phyloP scores from a whole-genome alignment of 108 stramenopile species.

The Pseudonitzschia pungens region DNA sequence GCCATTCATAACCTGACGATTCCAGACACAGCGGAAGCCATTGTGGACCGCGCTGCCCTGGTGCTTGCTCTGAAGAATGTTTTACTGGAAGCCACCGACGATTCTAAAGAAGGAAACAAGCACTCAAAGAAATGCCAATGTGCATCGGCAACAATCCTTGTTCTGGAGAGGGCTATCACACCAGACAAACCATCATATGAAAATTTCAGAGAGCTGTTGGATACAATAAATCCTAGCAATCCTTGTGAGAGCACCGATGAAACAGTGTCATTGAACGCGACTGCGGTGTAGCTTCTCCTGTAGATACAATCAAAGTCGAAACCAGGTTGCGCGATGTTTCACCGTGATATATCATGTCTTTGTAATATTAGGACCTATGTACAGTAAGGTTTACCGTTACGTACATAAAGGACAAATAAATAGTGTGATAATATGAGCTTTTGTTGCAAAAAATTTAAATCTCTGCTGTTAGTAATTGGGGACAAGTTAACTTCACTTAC shows the following conservation, averaged over 20 bases:
- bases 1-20: constrained; percentile 55
- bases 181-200: constrained; percentile 40
- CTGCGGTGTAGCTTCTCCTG: background rate
- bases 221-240: constrained; percentile 19
- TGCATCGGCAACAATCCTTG: constrained; percentile 44
- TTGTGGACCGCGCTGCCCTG: constrained; percentile 42
- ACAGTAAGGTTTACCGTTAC: too few species aligned
- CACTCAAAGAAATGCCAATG: background rate
- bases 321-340: too few species aligned
- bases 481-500: too few species aligned
- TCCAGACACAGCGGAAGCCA: constrained; percentile 46
- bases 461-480: too few species aligned
- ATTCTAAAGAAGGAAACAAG: constrained; percentile 16
- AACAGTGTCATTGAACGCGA: constrained; percentile 3
- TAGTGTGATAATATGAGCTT: too few species aligned
- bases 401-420: too few species aligned
- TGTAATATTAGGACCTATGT: too few species aligned
- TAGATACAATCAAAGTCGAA: too few species aligned
- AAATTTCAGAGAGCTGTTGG: constrained; percentile 39
- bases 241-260: constrained; percentile 1
- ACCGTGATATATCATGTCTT: too few species aligned
- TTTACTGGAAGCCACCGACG: constrained; percentile 18
- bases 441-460: too few species aligned
- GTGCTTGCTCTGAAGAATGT: constrained; percentile 46
- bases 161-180: constrained; percentile 53